Percentiles rank a stretch among this genome's conserved stretches.
Conservation (phyloP, 169 alveolate species). For the Perkinsus olseni region DNA sequence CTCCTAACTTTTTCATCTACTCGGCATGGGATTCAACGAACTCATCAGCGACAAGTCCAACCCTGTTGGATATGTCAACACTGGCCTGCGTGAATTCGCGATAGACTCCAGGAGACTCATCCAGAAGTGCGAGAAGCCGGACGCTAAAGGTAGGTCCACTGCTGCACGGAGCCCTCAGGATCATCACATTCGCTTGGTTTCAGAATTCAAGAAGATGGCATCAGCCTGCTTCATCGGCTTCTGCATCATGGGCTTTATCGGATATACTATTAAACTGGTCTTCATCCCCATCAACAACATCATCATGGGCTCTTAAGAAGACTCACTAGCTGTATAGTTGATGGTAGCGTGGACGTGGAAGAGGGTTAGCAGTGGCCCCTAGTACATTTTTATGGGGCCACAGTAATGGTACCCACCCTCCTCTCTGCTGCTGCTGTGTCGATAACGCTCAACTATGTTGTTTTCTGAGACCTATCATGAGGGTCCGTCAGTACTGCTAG, state of each 20-base stretch:
- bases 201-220: conserved; percentile 72
- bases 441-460: background rate
- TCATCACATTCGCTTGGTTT: background rate
- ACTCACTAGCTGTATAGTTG: background rate
- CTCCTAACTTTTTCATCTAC: background rate
- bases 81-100: conserved; percentile 52
- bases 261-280: conserved; percentile 75
- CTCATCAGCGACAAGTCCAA: conserved; percentile 31
- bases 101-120: conserved; percentile 53
- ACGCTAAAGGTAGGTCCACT: conserved; percentile 60
- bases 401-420: background rate
- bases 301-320: conserved; percentile 42
- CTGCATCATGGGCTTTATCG: conserved; percentile 81
- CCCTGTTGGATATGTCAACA: conserved; percentile 35
- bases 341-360: background rate
- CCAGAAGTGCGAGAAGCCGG: conserved; percentile 74
- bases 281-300: conserved; percentile 89
- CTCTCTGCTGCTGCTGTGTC: background rate
- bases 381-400: background rate
- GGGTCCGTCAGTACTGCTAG: background rate
- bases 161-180: background rate
- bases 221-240: conserved; percentile 84
- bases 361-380: no score
- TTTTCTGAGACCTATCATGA: background rate
- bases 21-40: conserved; percentile 28